Evolutionary conservation across 176 grass and related monocot genomes (phyloP).

Genomic region (Melocanna baccifera): DNA sequence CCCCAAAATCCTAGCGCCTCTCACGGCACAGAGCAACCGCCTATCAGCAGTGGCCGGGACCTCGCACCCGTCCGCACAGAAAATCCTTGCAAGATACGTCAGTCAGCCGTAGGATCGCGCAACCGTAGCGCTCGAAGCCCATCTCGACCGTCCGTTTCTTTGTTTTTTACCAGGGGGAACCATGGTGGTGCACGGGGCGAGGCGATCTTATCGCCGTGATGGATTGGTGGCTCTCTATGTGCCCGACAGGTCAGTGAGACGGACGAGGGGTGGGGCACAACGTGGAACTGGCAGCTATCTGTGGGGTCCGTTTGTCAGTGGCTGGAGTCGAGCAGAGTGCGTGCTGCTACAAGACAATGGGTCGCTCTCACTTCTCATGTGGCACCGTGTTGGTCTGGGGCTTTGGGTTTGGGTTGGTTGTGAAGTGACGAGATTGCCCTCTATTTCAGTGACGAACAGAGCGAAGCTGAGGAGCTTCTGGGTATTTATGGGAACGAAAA

Average conservation of each 20-base stretch:
- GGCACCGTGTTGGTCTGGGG: background rate
- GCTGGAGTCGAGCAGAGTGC: background rate
- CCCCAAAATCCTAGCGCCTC: slow-evolving; percentile 1
- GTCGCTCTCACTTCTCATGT: background rate
- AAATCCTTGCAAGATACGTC: background rate
- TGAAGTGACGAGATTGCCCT: background rate
- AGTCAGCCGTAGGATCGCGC: background rate
- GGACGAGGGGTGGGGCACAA: no score
- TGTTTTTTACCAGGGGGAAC: background rate
- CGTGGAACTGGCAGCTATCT: background rate
- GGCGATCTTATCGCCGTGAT: background rate
- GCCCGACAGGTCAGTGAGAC: background rate
- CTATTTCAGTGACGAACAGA: background rate
- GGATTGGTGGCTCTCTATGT: background rate
- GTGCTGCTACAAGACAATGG: background rate
- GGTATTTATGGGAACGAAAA: no score
- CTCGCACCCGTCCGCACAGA: background rate
- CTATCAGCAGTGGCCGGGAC: background rate
- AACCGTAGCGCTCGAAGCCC: accelerated
- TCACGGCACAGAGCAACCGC: background rate
- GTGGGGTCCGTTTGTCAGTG: background rate
- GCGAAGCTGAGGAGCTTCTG: no score
- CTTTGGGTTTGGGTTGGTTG: background rate
- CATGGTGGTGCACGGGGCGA: background rate
- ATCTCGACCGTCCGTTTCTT: background rate